Evolutionary conservation across 2,329 filamentous ascomycete genomes (phyloP).

Genomic region (Ambrosiella beaveri): DNA sequence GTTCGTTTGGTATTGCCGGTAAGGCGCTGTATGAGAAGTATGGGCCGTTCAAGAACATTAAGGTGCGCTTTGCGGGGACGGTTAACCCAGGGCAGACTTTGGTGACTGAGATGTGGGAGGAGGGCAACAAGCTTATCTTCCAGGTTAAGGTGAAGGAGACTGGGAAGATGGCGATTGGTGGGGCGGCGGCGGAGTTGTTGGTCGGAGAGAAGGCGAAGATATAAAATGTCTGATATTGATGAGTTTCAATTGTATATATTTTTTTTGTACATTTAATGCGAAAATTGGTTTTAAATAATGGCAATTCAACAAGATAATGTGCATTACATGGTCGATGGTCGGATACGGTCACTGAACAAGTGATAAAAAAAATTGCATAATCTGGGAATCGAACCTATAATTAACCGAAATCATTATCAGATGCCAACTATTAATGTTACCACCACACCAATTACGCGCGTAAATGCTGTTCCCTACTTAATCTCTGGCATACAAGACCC

Average conservation of each 20-base stretch:
- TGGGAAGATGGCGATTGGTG: conserved; percentile 71
- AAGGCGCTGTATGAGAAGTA: conserved; percentile 80
- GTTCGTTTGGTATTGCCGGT: conserved; percentile 78
- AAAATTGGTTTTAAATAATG: background rate
- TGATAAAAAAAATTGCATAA: background rate
- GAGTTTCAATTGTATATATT: background rate
- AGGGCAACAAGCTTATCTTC: conserved; percentile 63
- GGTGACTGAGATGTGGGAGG: conserved; percentile 88
- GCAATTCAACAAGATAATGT: background rate
- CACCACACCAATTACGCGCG: background rate
- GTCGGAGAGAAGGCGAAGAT: conserved; percentile 10
- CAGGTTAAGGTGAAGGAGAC: conserved; percentile 84
- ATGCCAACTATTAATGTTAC: conserved; percentile 1
- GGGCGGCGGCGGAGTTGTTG: conserved; percentile 61
- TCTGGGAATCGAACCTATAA: background rate
- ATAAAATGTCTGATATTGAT: background rate
- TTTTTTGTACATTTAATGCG: background rate
- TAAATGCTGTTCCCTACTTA: background rate
- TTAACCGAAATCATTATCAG: conserved; percentile 2
- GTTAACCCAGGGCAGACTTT: conserved; percentile 81
- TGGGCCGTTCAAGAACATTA: conserved; percentile 75
- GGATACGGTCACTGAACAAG: background rate
- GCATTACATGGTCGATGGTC: background rate
- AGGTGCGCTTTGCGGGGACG: conserved; percentile 75
- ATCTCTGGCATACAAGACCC: no score